Evolutionary conservation across 139 green algal species (phyloP), one percentile per base, ranked within the genome.

Genomic region (Chlorella sp.): DNA sequence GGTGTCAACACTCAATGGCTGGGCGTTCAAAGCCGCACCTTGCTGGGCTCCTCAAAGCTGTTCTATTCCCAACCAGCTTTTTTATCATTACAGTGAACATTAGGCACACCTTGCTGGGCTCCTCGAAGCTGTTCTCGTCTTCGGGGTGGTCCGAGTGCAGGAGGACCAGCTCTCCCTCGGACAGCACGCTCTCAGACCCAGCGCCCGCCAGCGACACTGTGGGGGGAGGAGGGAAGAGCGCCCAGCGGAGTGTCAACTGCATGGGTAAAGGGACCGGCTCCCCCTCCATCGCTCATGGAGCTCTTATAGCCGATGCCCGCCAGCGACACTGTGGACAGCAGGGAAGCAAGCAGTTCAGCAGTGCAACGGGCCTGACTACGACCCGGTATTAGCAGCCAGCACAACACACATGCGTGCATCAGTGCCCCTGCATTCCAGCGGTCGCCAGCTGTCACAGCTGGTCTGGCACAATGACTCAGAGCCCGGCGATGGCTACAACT

Each of bases 61-160:
- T 86, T 86, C 40, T 86, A n/a, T n/a, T n/a, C n/a, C n/a, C n/a
- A n/a, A n/a, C n/a, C n/a, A n/a, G n/a, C n/a, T 48, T 14, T 43
- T 14, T 43, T 22, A 7, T 11, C 32, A 34, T 69, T 8, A 24
- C 65, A 24, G 11, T 43, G 0, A 13, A 26, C 8, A n/a, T 3
- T n/a, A 0, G 28, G 26, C 81, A 11, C 43, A 82, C 82, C 82
- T 86, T 86, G n/a, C 34, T 51, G 9, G 82, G 82, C 30, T 68
- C 36, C 4, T 76, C 82, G 43, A 86, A 86, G 20, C 36, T 77
- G 73, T 86, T 86, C 40, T 86, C 82, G 2, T 67, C 82, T 44
- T 86, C 82, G 5, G 82, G 82, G 73, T 86, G 73, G 43, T 65
- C 73, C 0, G 48, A 72, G 22, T 13, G 1, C 64, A 85, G 80